A percentile compares a stretch with the other conserved stretches of the same genome.
Conservation (phyloP, 192 early-diverging fungal species). For the Coemansia sp. region DNA sequence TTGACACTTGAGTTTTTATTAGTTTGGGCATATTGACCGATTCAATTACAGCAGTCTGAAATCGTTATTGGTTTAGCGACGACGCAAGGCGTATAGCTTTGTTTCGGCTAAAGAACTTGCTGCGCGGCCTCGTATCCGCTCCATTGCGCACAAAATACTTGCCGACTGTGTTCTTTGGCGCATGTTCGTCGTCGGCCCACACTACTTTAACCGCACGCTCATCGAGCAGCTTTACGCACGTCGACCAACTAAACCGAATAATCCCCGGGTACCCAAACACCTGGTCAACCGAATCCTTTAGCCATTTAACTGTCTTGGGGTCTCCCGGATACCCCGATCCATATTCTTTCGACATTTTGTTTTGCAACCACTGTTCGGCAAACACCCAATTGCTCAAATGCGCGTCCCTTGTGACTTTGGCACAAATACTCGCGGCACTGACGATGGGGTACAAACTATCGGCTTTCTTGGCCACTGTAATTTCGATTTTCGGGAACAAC, state of each 20-base stretch:
- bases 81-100: conserved; percentile 12
- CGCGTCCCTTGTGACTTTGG: conserved; percentile 71
- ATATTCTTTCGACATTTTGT: conserved; percentile 57
- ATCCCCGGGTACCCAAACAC: conserved; percentile 93
- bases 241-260: conserved; percentile 95
- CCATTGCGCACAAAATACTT: background rate
- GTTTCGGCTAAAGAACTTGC: conserved; percentile 38
- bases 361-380: conserved; percentile 41
- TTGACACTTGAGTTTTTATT: conserved; percentile 1
- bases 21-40: background rate
- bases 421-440: conserved; percentile 92
- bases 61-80: conserved; percentile 12
- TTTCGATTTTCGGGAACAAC: conserved; percentile 73
- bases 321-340: conserved; percentile 93
- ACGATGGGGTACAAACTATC: conserved; percentile 93
- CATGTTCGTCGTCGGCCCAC: conserved; percentile 39
- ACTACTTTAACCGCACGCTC: conserved; percentile 33
- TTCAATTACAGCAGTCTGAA: background rate
- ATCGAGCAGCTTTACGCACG: conserved; percentile 71
- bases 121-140: conserved; percentile 17
- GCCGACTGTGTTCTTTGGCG: background rate
- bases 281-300: conserved; percentile 70
- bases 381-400: conserved; percentile 49
- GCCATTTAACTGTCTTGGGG: conserved; percentile 88
- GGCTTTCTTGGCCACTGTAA: conserved; percentile 93